These are phyloP conservation scores for Leccinum uliginosum DNA, from an alignment of 768 basidiomycete genomes.

Conservation along the genomic window DNA sequence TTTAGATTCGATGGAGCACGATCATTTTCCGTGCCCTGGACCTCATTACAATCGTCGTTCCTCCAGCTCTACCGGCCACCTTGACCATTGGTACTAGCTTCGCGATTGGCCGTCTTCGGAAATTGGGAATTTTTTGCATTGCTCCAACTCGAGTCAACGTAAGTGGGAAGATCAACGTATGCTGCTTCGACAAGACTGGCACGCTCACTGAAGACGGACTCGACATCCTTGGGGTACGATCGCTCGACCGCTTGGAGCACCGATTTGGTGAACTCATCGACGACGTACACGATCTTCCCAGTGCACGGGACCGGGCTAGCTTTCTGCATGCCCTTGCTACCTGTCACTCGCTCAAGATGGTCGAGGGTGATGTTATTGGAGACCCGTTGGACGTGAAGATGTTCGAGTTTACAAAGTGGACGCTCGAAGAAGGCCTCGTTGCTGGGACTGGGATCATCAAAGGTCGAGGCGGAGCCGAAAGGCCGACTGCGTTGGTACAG, in stretches of 20 bases:
- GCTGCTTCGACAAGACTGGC: constrained; percentile 99
- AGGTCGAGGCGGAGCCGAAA: constrained; percentile 53
- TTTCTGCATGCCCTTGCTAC: constrained; percentile 93
- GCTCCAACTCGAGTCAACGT: constrained; percentile 95
- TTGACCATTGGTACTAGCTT: constrained; percentile 97
- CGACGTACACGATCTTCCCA: constrained; percentile 81
- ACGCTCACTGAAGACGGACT: constrained; percentile 97
- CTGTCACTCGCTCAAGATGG: constrained; percentile 91
- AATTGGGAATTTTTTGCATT: constrained; percentile 89
- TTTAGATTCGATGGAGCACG: constrained; percentile 81
- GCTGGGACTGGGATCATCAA: constrained; percentile 71
- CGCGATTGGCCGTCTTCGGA: constrained; percentile 83
- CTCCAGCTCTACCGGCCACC: constrained; percentile 95
- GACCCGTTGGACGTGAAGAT: constrained; percentile 97
- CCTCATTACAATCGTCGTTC: constrained; percentile 94
- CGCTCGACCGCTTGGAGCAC: constrained; percentile 68
- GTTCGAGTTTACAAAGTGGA: constrained; percentile 98
- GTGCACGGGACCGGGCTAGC: constrained; percentile 66
- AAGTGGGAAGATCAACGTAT: constrained; percentile 92
- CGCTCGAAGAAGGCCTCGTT: constrained; percentile 83
- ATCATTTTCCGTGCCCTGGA: constrained; percentile 91
- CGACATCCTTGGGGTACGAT: constrained; percentile 92
- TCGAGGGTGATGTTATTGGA: constrained; percentile 84
- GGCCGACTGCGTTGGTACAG: constrained; percentile 88
- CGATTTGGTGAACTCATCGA: constrained; percentile 88